Evolutionary conservation across 306 rosid species (phyloP), one percentile per base, ranked within the genome.

Genomic region (Quercus robur): DNA sequence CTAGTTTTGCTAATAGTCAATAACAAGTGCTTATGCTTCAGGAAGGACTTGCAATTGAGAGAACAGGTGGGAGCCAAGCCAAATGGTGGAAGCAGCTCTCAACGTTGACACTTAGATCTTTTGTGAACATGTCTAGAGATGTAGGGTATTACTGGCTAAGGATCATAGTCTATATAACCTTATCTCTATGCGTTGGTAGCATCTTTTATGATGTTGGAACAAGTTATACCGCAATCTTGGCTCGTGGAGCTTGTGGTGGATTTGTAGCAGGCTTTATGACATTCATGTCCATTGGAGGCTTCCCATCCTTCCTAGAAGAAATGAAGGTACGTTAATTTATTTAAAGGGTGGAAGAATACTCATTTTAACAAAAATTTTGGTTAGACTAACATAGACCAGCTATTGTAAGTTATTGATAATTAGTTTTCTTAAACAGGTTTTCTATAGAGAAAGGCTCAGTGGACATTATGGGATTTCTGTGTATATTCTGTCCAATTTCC

Each of bases 241-340:
- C 97, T 30, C 85, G 97, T 70, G 97, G 94, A 59, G 95, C 97
- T 63, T 94, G 98, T 33, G 97, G 91, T 1, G 98, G 92, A 15
- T 94, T 92, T 76, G 54, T 94, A 15, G 88, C 97, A 23, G 97
- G 97, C 67, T 94, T 91, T 90, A 92, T 94, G 98, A 91, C 97
- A 67, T 94, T 92, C 90, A 90, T 90, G 97, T 85, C 98, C 78
- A 92, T 94, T 19, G 97, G 95, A 82, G 99, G 97, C 80, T 94
- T 94, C 83, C 99, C 97, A 73, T 94, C 97, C 44, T 94, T 92
- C 88, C 87, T 94, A 28, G 99, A 94, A 84, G 99, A 94, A 84
- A 88, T 94, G 91, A 94, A 92, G 97, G 97, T 92, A 81, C 33
- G 2, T 2, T 70, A 46, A 21, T 21, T 41, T 64, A 31, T 30